Base-by-base conservation (phyloP, 1,139 yeast species). In the Pichia sp. region DNA sequence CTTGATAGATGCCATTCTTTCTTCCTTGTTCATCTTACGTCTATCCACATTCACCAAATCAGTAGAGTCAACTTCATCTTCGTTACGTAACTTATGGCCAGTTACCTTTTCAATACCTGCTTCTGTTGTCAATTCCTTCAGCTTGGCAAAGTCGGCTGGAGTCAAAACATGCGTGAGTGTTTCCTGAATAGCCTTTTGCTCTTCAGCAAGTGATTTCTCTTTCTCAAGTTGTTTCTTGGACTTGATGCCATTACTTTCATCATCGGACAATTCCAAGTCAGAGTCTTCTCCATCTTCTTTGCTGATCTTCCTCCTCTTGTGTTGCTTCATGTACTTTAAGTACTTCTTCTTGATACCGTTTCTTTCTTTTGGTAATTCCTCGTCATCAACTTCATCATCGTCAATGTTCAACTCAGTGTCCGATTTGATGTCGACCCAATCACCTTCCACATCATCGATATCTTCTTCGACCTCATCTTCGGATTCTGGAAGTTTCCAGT, bases 81-180 rank as follows among this genome's bases (percentile, higher is more conserved):
- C 97, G 52, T 83, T 79, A 34, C 51, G 53, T 30, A 50, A 45
- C 27, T 49, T 58, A 39, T 64, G 62, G 37, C 71, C 76, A 73
- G 84, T 64, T 22, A 78, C 58, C 58, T 82, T 83, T 37, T 83
- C 84, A 34, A 86, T 69, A 45, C 95, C 96, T 5, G 95, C 94
- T 58, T 82, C 79, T 10, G 76, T 69, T 53, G 78, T 74, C 50
- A 91, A 72, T 59, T 91, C 96, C 52, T 87, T 93, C 49, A 91
- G 69, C 61, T 88, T 88, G 48, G 95, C 95, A 58, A 88, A 91
- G 66, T 91, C 98, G 0, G 97, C 97, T 18, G 98, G 98, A 0
- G 98, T 91, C 49, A 91, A 70, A 43, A 91, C 83, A 48, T 86
- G 74, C 14, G 79, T 66, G 28, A 93, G 78, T 30, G 87, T 56